Conservation (phyloP, 78 protist genomes). For the Dictyostelium firmibasis region DNA sequence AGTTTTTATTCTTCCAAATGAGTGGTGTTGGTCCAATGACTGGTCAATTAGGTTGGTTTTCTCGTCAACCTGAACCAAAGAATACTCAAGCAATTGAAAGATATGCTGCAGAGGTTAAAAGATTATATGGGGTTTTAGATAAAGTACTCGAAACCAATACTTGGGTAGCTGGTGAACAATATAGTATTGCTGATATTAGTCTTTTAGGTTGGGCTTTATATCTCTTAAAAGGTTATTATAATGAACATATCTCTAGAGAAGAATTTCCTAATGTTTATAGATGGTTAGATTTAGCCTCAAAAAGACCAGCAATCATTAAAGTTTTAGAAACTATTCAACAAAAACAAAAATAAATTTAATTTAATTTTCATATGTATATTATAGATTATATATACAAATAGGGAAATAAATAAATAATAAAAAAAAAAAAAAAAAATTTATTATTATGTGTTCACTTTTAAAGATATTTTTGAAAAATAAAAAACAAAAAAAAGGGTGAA, state of each 20-base stretch:
- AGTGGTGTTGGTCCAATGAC: conserved; percentile 80
- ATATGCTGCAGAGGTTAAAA: conserved; percentile 82
- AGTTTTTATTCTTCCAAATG: conserved; percentile 88
- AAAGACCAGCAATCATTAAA: conserved; percentile 4
- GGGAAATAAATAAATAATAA: neutral
- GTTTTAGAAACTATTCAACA: neutral
- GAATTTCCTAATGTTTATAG: neutral
- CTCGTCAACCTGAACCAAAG: conserved; percentile 80
- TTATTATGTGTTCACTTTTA: too few species aligned
- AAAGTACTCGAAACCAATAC: conserved; percentile 45
- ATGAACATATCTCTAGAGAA: neutral
- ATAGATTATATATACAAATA: neutral
- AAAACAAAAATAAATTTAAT: neutral
- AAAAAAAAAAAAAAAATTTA: neutral
- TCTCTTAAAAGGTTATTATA: neutral
- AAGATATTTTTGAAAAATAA: too few species aligned
- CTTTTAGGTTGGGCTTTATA: conserved; percentile 13
- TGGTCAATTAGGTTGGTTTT: conserved; percentile 87
- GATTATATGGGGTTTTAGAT: conserved; percentile 88
- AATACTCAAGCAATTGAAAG: conserved; percentile 79
- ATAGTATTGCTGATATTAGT: conserved; percentile 88
- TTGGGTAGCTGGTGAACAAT: conserved; percentile 88
- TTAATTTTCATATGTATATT: neutral
- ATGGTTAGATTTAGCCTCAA: neutral
- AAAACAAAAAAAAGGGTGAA: too few species aligned